phyloP scores from a whole-genome alignment of 176 grass and related monocot genomes.

The Elymus sibiricus region DNA sequence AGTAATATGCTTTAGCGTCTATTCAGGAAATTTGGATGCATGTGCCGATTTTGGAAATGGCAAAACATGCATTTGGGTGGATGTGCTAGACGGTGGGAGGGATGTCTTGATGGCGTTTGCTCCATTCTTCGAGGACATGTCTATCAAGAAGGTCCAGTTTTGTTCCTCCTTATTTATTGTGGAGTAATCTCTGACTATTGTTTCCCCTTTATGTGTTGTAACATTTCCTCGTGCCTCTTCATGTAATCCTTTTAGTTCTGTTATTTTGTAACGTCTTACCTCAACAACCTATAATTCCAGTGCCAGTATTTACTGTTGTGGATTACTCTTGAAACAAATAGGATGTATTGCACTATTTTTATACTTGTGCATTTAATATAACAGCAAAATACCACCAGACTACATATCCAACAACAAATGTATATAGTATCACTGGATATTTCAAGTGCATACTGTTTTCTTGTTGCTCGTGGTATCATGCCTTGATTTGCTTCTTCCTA shows the following conservation, averaged over 20 bases:
- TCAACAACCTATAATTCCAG: background rate
- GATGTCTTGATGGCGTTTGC: slow-evolving; percentile 78
- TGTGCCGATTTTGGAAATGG: slow-evolving; percentile 80
- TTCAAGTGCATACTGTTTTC: background rate
- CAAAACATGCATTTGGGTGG: slow-evolving; percentile 93
- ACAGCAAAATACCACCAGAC: background rate
- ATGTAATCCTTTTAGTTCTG: background rate
- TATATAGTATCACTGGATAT: slow-evolving; percentile 1
- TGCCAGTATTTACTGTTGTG: slow-evolving; percentile 1
- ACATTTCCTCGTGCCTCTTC: background rate
- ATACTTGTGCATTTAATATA: background rate
- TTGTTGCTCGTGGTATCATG: background rate
- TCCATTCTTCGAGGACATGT: slow-evolving; percentile 77
- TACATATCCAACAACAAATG: background rate
- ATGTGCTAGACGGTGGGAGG: slow-evolving; percentile 78
- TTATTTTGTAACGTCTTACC: background rate
- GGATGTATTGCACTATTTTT: background rate
- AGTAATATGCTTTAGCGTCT: slow-evolving; percentile 89
- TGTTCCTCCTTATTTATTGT: slow-evolving; percentile 15
- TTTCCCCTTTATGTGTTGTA: slow-evolving; percentile 2
- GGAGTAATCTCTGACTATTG: slow-evolving; percentile 11
- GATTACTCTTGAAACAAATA: slow-evolving; percentile 21
- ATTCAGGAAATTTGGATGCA: slow-evolving; percentile 48
- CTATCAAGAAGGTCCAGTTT: slow-evolving; percentile 75
- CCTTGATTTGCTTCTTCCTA: background rate